phyloP scores from a whole-genome alignment of 768 basidiomycete genomes.

The Lactarius pseudohatsudake region DNA sequence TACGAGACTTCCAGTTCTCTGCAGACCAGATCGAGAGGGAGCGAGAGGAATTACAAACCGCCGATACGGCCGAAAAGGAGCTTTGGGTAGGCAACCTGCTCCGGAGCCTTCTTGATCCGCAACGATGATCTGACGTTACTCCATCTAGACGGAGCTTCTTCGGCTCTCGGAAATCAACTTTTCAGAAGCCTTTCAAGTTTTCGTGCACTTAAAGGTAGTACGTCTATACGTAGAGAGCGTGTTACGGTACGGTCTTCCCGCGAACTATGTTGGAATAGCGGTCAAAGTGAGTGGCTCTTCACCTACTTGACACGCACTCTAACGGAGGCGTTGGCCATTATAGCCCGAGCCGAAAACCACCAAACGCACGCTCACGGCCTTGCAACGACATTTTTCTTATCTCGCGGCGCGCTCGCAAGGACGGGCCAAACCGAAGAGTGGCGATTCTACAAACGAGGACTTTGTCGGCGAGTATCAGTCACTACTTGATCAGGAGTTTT shows the following conservation, averaged over 20 bases:
- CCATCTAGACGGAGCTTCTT: conserved; percentile 81
- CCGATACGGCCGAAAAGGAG: conserved; percentile 88
- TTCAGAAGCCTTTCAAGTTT: conserved; percentile 91
- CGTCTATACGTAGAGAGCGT: conserved; percentile 94
- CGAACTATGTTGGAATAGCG: conserved; percentile 79
- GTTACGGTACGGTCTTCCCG: conserved; percentile 91
- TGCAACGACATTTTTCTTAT: conserved; percentile 80
- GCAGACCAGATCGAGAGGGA: conserved; percentile 80
- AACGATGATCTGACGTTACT: not conserved
- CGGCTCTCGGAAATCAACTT: conserved; percentile 92
- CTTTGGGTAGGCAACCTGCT: conserved; percentile 74
- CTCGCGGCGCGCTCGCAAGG: conserved; percentile 67
- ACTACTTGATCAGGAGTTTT: conserved; percentile 93
- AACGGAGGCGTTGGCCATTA: not conserved
- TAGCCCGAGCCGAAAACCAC: conserved; percentile 86
- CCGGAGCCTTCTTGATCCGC: conserved; percentile 3
- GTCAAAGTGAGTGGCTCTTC: conserved; percentile 59
- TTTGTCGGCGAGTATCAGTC: conserved; percentile 89
- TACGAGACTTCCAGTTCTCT: conserved; percentile 92
- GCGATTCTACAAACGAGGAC: conserved; percentile 51
- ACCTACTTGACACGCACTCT: not conserved
- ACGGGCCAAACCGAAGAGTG: conserved; percentile 46
- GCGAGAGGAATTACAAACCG: conserved; percentile 73
- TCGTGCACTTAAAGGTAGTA: conserved; percentile 90
- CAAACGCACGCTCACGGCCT: conserved; percentile 70